Base-by-base conservation (phyloP, 1,284 basidiomycete genomes). In the Agroathelia rolfsii region DNA sequence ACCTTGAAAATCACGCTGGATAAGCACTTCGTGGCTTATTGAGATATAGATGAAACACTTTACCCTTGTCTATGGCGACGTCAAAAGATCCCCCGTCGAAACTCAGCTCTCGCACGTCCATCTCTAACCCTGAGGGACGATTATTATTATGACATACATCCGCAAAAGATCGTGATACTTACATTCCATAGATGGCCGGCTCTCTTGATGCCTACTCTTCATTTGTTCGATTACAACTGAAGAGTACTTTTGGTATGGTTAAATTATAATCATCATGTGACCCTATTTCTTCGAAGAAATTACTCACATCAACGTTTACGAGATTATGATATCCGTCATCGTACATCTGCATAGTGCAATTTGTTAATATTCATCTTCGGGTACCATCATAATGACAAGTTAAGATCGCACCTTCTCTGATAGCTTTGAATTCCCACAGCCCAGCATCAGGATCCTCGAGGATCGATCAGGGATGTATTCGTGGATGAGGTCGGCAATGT, bases 11-110 rank as follows among this genome's bases (percentile, higher is more conserved):
- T 29, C 14, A 10, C 9, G 14, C n/a, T n/a, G 24, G 11, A 35
- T 32, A 24, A 39, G 29, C 28, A 20, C 30, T 13, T 24, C 31
- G 18, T 22, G 22, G n/a, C 17, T 20, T 11, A 12, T 14, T 6
- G 11, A 3, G 15, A 12, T 20, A 22, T 11, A 34, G 15, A 11
- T 14, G 7, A 9, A 17, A 15, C 6, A 13, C 40, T 42, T 12
- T 39, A 69, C 84, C 88, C 71, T 94, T 95, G 58, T 95, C 90
- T 30, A 95, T 81, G 0, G 79, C 85, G 25, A 94, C 62, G 50
- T 94, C 88, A 48, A 94, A 90, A 1, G 69, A 67, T 2, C 58
- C 60, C 34, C 76, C 62, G 0, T 67, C 68, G 41, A 92, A 87
- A 17, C 66, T 56, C 11, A 95, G 60, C 17, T 76, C 53, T 15